Percentiles rank a stretch among this genome's conserved stretches.
Conservation (phyloP, 2,329 filamentous ascomycete species). For the Ilyonectria mors-panacis region DNA sequence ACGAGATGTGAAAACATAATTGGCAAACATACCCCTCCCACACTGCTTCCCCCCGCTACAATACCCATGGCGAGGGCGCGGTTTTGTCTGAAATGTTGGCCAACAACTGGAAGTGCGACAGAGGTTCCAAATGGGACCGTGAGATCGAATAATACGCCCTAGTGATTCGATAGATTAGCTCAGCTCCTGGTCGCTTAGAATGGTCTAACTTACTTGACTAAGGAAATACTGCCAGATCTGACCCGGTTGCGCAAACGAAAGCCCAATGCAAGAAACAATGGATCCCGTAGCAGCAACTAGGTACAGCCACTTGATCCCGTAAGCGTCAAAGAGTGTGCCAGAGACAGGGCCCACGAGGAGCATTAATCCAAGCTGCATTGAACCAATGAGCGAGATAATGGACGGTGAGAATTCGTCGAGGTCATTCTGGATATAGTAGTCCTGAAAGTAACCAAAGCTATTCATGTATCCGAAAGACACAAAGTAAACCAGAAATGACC, state of each 20-base stretch:
- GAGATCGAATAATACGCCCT: slow-evolving; percentile 9
- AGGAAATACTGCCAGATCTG: slow-evolving; percentile 22
- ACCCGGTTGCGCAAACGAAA: slow-evolving; percentile 15
- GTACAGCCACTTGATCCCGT: slow-evolving; percentile 21
- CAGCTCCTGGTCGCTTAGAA: not conserved
- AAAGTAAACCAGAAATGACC: slow-evolving; percentile 23
- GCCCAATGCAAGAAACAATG: slow-evolving; percentile 7
- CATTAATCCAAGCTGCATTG: slow-evolving; percentile 16
- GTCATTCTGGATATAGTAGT: slow-evolving; percentile 15
- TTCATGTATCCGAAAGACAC: slow-evolving; percentile 26
- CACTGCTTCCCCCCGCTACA: slow-evolving; percentile 13
- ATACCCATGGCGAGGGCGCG: slow-evolving; percentile 21
- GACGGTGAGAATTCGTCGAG: slow-evolving; percentile 13
- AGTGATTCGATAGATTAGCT: not conserved
- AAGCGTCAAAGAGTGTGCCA: slow-evolving; percentile 17
- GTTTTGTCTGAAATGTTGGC: slow-evolving; percentile 18
- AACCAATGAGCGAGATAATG: slow-evolving; percentile 13
- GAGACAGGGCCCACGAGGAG: slow-evolving; percentile 2
- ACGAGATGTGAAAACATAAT: slow-evolving; percentile 1
- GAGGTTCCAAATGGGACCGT: slow-evolving; percentile 14
- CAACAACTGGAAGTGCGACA: slow-evolving; percentile 5
- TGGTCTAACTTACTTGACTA: slow-evolving; percentile 10
- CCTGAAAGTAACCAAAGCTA: slow-evolving; percentile 20
- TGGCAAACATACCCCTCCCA: slow-evolving; percentile 5
- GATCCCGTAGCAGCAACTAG: not conserved